Evolutionary conservation across 2,329 filamentous ascomycete species (phyloP), one percentile per base, ranked within the genome.

Genomic region (Penicillium brevicompactum): DNA sequence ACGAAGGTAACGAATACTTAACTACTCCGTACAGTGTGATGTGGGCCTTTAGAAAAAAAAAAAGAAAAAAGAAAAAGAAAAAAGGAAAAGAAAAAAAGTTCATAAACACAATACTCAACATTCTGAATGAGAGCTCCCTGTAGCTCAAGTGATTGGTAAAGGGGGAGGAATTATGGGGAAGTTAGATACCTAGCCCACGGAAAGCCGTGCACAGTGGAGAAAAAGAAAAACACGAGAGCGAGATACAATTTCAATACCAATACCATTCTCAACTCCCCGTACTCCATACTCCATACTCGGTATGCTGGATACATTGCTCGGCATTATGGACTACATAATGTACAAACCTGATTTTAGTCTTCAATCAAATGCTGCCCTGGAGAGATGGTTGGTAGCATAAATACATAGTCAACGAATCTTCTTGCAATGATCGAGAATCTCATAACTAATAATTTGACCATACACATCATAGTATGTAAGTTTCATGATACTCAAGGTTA

Each of bases 71-170:
- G 7, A 45, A 31, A 31, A 6, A 4, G n/a, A 45, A 31, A 45
- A 45, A 31, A 45, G 24, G 31, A 45, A 16, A 10, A 37, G 24
- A n/a, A 31, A 37, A 22, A 24, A 37, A 7, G 2, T n/a, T 13
- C 34, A 4, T n/a, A 2, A 24, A 2, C 18, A 18, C 18, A 21
- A 18, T 13, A 11, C 6, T 31, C n/a, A 41, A 27, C 37, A 40
- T 46, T 30, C 38, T 37, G 45, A 40, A 46, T 42, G 30, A 14
- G 13, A 18, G 41, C 41, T 21, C 18, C 2, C 14, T 21, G 22
- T 5, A 16, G 8, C 31, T 44, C 46, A 62, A 56, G 41, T 61
- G 57, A 68, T 66, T 66, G 62, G 62, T 55, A 48, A 42, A 31
- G 52, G 18, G 34, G 55, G 43, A 27, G 22, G 34, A 56, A 55